phyloP scores from a whole-genome alignment of 2,329 filamentous ascomycete species.

The Diplocarpon rosae region DNA sequence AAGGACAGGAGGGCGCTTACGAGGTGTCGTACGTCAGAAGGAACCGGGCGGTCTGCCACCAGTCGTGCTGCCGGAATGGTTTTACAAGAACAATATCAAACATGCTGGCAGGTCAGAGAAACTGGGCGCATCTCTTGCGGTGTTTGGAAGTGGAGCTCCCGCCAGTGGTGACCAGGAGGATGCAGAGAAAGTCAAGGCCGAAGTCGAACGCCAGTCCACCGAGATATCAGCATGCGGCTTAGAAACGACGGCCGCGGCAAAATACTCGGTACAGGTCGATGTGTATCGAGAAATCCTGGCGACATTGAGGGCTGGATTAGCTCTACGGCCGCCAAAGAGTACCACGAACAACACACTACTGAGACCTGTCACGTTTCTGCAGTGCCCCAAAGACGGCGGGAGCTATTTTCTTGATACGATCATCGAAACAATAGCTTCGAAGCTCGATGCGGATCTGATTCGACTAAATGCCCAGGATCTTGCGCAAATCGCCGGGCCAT shows the following conservation, averaged over 20 bases:
- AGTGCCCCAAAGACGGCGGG: conserved; percentile 46
- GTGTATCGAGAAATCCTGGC: conserved; percentile 32
- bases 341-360: conserved; percentile 30
- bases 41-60: conserved; percentile 33
- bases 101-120: conserved; percentile 11
- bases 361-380: conserved; percentile 46
- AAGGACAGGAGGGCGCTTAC: conserved; percentile 9
- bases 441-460: conserved; percentile 55
- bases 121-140: conserved; percentile 14
- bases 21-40: conserved; percentile 14
- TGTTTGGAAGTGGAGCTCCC: conserved; percentile 9
- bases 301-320: conserved; percentile 39
- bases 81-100: conserved; percentile 40
- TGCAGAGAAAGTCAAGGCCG: conserved; percentile 1
- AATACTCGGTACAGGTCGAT: conserved; percentile 23
- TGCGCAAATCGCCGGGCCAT: conserved; percentile 56
- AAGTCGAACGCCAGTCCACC: neutral
- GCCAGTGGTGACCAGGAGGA: neutral
- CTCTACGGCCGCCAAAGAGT: conserved; percentile 30
- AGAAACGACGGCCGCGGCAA: conserved; percentile 12
- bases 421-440: conserved; percentile 51
- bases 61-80: conserved; percentile 45
- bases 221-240: conserved; percentile 13
- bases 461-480: conserved; percentile 59
- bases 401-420: conserved; percentile 45